Evolutionary conservation across 352 stramenopile species (phyloP).

Genomic region (Pilasporangium apinafurcum): DNA sequence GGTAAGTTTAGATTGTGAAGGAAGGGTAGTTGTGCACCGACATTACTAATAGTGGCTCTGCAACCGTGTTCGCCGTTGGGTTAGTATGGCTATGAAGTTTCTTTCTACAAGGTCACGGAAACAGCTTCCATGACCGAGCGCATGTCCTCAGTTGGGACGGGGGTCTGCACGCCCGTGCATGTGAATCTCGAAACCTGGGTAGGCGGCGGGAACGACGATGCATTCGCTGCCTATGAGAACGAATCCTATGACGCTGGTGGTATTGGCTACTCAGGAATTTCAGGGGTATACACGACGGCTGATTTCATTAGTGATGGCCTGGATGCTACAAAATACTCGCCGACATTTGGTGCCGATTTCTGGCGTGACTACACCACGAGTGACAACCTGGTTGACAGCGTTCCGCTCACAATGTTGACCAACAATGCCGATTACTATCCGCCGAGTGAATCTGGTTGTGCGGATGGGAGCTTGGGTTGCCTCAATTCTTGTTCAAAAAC

Average conservation of each 20-base stretch:
- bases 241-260: conserved; percentile 26
- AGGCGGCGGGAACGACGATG: neutral
- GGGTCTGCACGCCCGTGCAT: conserved; percentile 19
- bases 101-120: conserved; percentile 16
- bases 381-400: conserved; percentile 1
- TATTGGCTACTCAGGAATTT: conserved; percentile 28
- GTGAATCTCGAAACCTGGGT: conserved; percentile 20
- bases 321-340: conserved; percentile 2
- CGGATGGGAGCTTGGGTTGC: conserved; percentile 26
- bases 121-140: conserved; percentile 17
- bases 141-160: conserved; percentile 18
- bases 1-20: too few species aligned
- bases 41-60: neutral
- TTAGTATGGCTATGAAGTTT: conserved; percentile 37
- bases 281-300: conserved; percentile 31
- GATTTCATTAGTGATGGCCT: conserved; percentile 25
- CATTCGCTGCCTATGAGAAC: conserved; percentile 14
- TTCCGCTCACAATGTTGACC: conserved; percentile 16
- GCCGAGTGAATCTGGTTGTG: conserved; percentile 10
- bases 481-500: conserved; percentile 36
- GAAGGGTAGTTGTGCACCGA: too few species aligned
- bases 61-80: neutral
- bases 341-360: conserved; percentile 33
- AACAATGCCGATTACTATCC: conserved; percentile 18
- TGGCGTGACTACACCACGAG: conserved; percentile 31